phyloP scores from a whole-genome alignment of 73 alveolate genomes.

The Effrenium voratum region DNA sequence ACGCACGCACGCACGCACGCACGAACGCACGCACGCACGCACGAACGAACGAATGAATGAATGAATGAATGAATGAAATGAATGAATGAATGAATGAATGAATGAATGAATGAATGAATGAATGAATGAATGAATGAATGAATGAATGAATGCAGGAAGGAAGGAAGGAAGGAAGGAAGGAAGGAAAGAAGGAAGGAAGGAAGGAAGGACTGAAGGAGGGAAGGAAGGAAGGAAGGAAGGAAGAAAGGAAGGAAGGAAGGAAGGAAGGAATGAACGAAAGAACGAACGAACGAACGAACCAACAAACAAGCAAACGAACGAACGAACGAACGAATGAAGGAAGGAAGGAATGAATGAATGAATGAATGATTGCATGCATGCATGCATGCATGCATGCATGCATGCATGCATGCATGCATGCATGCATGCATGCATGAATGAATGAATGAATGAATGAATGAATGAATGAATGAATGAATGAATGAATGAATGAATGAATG shows the following conservation, averaged over 20 bases:
- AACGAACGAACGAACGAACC: not conserved
- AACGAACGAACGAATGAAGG: not conserved
- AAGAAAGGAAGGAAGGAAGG: conserved; percentile 10
- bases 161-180: conserved; percentile 29
- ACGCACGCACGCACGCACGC: too few species aligned
- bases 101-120: too few species aligned
- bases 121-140: not conserved
- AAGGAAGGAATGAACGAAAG: not conserved
- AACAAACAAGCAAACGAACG: not conserved
- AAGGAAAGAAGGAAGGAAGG: not conserved
- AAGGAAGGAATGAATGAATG: not conserved
- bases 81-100: too few species aligned
- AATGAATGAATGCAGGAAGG: not conserved
- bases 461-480: too few species aligned
- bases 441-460: too few species aligned
- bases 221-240: conserved; percentile 19
- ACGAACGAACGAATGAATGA: too few species aligned
- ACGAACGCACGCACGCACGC: too few species aligned
- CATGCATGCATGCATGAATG: too few species aligned
- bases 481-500: too few species aligned
- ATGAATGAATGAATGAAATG: too few species aligned
- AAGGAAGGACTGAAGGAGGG: not conserved
- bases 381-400: not conserved
- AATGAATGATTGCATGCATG: not conserved
- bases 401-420: not conserved